phyloP scores from a whole-genome alignment of 129 eudicot genomes.

The Mikania micrantha region DNA sequence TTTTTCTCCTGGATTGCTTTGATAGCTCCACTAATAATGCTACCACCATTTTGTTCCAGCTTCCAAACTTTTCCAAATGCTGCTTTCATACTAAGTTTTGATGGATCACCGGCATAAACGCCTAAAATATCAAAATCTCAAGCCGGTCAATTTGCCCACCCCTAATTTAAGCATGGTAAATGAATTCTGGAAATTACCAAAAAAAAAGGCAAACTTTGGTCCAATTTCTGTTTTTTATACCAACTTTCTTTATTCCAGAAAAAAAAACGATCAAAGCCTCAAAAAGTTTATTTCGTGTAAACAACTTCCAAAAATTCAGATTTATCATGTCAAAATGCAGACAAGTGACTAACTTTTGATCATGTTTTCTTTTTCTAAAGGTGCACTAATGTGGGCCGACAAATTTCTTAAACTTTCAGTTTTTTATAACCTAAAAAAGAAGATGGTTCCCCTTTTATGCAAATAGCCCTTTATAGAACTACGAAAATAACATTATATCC shows the following conservation, averaged over 20 bases:
- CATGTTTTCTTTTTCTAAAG: no score
- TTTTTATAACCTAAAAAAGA: background rate
- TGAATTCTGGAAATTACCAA: background rate
- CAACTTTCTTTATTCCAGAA: background rate
- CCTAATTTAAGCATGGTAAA: background rate
- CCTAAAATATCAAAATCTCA: conserved; percentile 35
- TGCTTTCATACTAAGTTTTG: conserved; percentile 92
- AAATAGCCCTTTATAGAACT: background rate
- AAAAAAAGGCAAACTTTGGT: background rate
- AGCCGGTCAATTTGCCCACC: background rate
- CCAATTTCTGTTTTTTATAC: background rate
- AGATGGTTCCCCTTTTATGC: background rate
- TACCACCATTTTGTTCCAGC: conserved; percentile 85
- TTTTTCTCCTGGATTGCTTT: conserved; percentile 65
- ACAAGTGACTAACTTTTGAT: no score
- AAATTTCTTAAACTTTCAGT: background rate
- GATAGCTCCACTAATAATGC: conserved; percentile 77
- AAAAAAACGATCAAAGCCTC: background rate
- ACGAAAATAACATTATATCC: background rate
- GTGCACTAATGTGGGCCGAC: no score
- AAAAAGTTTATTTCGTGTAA: background rate
- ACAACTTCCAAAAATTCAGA: background rate
- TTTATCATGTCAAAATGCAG: no score
- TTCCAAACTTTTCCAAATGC: conserved; percentile 98
- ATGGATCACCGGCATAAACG: conserved; percentile 97